Base-by-base conservation (phyloP, 2,329 filamentous ascomycete species). In the Ceratocystiopsis sp. region DNA sequence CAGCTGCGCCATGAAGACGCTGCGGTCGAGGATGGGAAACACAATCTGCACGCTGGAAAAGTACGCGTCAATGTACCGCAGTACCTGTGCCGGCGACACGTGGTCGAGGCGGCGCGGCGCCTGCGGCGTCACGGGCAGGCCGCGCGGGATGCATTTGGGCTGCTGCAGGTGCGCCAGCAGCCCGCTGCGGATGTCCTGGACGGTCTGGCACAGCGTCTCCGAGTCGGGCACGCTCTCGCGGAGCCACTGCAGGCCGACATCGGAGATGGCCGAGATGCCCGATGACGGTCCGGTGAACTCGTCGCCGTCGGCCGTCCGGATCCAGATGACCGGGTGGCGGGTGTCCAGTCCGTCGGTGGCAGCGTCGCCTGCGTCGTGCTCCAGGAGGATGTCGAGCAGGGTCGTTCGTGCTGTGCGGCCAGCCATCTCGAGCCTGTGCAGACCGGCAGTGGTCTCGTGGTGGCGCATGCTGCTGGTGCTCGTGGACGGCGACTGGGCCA, bases 231-330 rank as follows among this genome's bases (percentile, higher is more conserved):
- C 33, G 15, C 52, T 50, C 39, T 50, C 51, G 48, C 55, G 57
- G 37, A 59, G 44, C 57, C 57, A 59, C 43, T 48, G 47, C 38
- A 59, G 49, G 4, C 43, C 47, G 8, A 42, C 41, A n/a, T 50
- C 48, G n/a, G 52, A 45, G 29, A 45, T 42, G 12, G 29, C 37
- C 7, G 43, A 35, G 29, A 45, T 38, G 7, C 43, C 43, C 18
- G 43, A 45, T n/a, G 43, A 45, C 36, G 43, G 39, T 1, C 43
- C 43, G 32, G 43, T 45, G 36, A 38, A 45, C 37, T 45, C 43
- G 36, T 45, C 43, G 29, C 43, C 43, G 17, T 42, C 43, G 13
- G 21, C 16, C 18, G 37, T 38, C 17, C 43, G 35, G 29, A 45
- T 45, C 43, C 43, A 45, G 25, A 45, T 38, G 17, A 40, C 43